phyloP scores from a whole-genome alignment of 2,329 filamentous ascomycete genomes.

The Curvularia verruculosa region DNA sequence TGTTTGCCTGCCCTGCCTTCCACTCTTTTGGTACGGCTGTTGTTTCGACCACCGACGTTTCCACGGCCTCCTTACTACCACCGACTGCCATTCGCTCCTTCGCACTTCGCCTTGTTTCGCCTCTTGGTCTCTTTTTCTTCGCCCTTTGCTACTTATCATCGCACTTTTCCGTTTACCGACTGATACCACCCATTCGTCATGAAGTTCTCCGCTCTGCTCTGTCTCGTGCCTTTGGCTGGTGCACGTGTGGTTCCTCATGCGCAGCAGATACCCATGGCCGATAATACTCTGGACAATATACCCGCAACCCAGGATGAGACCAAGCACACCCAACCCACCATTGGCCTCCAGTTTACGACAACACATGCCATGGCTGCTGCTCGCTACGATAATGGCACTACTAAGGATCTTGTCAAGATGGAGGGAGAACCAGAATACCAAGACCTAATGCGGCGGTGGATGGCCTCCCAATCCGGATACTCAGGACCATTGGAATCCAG shows the following conservation, averaged over 20 bases:
- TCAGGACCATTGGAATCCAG: conserved; percentile 16
- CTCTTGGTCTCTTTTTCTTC: neutral
- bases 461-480: conserved; percentile 10
- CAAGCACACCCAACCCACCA: conserved; percentile 16
- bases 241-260: conserved; percentile 12
- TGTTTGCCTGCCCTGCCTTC: neutral
- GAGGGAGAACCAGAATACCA: conserved; percentile 32
- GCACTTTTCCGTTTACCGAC: neutral
- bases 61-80: neutral
- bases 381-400: conserved; percentile 32
- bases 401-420: conserved; percentile 29
- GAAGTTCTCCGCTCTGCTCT: conserved; percentile 13
- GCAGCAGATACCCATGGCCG: conserved; percentile 13
- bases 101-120: neutral
- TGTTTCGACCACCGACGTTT: neutral
- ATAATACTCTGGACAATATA: neutral
- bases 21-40: neutral
- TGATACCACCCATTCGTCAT: conserved; percentile 10
- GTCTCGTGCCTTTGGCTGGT: conserved; percentile 18
- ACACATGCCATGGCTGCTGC: conserved; percentile 35
- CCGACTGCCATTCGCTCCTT: conserved; percentile 1
- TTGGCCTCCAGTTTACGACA: conserved; percentile 39
- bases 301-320: neutral
- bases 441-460: conserved; percentile 32
- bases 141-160: neutral